Evolutionary conservation across 192 early-diverging fungal species (phyloP), one percentile per base, ranked within the genome.

Genomic region (Funneliformis geosporum): DNA sequence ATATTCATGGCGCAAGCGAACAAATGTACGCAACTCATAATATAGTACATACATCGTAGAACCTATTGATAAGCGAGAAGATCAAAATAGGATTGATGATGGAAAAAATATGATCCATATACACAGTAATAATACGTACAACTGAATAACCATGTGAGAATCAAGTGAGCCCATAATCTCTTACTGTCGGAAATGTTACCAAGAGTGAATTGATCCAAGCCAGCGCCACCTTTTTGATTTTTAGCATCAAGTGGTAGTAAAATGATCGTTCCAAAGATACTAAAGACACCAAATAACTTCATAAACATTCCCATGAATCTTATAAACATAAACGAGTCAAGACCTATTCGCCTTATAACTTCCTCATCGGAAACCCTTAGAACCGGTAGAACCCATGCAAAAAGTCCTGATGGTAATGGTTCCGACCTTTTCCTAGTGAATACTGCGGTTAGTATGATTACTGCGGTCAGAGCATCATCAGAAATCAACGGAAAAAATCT

Each of bases 271-370:
- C 88, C 87, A 7, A 94, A 61, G 0, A 94, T 39, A 6, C 87
- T 82, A 72, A 92, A 87, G 7, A 86, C 77, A 18, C 71, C 43
- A 82, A 96, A 96, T 59, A 94, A 82, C 0, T 89, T 84, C 79
- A 80, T 80, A 67, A 90, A 88, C 65, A 90, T 85, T 25, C 91
- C 88, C 55, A 94, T 87, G 70, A 92, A 93, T 38, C 90, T 89
- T 60, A 97, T 78, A 76, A 93, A 90, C 88, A 95, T 93, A 80
- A 91, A 97, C 0, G 92, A 87, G 82, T 96, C 95, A 10, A 94
- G 85, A 0, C 93, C 92, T 6, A 88, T 87, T 10, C 84, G 86
- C 16, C 78, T 59, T 46, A 92, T 87, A 25, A 94, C 78, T 1
- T 87, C 84, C 9, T 82, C 84, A 55, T 93, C 90, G 10, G 85